Evolutionary conservation across 371 early-diverging fungal species (phyloP), one percentile per base, ranked within the genome.

Genomic region (Coemansia linderi): DNA sequence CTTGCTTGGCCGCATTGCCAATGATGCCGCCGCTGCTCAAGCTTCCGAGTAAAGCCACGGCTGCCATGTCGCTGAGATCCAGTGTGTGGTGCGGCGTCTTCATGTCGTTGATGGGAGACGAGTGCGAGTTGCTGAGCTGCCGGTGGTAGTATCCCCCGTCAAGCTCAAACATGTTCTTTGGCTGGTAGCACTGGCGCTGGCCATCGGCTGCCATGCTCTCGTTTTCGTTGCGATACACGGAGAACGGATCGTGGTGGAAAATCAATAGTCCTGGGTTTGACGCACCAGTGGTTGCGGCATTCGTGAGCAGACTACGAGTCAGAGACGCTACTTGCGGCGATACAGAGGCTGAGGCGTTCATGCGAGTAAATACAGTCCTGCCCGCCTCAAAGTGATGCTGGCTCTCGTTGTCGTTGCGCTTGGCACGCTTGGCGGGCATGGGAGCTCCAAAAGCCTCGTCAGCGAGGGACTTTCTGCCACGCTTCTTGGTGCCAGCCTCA

Each of bases 401-500:
- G 67, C 7, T 24, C 6, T 41, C 46, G 17, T 19, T 27, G 38
- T 40, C 58, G 3, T 59, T 48, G 44, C 29, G 40, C 41, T 62
- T 56, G 48, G 59, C 59, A 13, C 71, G 72, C 63, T 72, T 72
- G 37, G 63, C n/a, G 1, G 63, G 40, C 1, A 27, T 17, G 6
- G 41, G 4, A 15, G 40, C 13, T 22, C 54, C 54, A 54, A 54
- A 29, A 31, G 15, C 31, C 54, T 54, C 24, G 15, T 39, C 27
- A 15, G 59, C 46, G 1, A 59, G 8, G 4, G 54, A 36, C 54
- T 69, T 73, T 60, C 64, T 73, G 48, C 69, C 69, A 0, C 81
- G 78, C 54, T 78, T 78, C 38, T 74, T 78, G 9, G 78, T 79
- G 13, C 71, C 87, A 79, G 69, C 86, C 46, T 81, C 82, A 24